Evolutionary conservation across 164 flowering plant genomes (phyloP).

Genomic region (Cinnamomum chago): DNA sequence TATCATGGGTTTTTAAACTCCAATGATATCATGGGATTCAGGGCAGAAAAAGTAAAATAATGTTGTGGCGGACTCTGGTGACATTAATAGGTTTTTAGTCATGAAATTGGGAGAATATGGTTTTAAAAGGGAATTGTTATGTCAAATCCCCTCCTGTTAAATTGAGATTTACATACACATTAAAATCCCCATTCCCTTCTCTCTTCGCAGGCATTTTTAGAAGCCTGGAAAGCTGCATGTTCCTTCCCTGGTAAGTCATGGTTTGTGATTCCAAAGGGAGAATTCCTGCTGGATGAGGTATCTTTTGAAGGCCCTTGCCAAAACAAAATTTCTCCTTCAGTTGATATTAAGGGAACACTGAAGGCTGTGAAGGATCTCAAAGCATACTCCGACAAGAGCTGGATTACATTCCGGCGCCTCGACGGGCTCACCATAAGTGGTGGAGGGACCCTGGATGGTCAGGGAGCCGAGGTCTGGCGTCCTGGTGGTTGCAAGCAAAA

Average conservation of each 20-base stretch:
- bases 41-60: too few relatives aligned
- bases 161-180: too few relatives aligned
- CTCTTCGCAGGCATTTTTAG: slow-evolving; percentile 3
- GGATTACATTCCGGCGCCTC: slow-evolving; percentile 2
- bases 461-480: slow-evolving; percentile 5
- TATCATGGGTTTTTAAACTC: too few relatives aligned
- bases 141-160: too few relatives aligned
- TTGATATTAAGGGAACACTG: slow-evolving; percentile 3
- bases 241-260: background rate
- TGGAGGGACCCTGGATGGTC: slow-evolving; percentile 10
- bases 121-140: too few relatives aligned
- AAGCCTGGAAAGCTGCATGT: slow-evolving; percentile 10
- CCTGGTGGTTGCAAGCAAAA: background rate
- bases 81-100: too few relatives aligned
- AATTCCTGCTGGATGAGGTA: slow-evolving; percentile 2
- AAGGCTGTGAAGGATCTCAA: slow-evolving; percentile 1
- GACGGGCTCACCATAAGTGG: background rate
- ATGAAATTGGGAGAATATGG: too few relatives aligned
- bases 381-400: background rate
- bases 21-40: too few relatives aligned
- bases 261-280: background rate
- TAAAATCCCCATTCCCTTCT: background rate
- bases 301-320: slow-evolving; percentile 6
- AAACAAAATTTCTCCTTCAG: background rate
- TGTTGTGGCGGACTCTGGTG: too few relatives aligned